Base-by-base conservation (phyloP, 2,329 filamentous ascomycete species). In the Penicillium paneum region DNA sequence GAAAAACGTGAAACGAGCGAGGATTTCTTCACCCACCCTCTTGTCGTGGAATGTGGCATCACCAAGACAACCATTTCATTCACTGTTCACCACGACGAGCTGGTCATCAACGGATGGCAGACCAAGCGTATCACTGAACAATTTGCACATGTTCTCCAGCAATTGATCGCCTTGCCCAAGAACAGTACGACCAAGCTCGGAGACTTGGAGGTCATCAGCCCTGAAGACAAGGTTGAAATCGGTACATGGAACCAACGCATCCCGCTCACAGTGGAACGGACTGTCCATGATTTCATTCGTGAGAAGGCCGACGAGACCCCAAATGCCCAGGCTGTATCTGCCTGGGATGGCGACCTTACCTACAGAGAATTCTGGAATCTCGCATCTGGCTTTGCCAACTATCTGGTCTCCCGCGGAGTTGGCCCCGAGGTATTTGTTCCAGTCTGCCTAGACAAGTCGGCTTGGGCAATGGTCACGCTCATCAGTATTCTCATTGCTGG, bases 11-110 rank as follows among this genome's bases (percentile, higher is more conserved):
- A 81, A 1, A 83, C 82, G 0, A 78, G 81, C 42, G 83, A 86
- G 60, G 77, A 79, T 54, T 80, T 80, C 64, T 79, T 79, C 49
- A 78, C 78, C 1, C 86, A 87, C 64, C 80, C 83, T 1, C 78
- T 88, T 31, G 87, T 88, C 76, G 71, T 88, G 19, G 84, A 87
- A 39, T 88, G 84, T 67, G 84, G 81, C 4, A 71, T 87, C 6
- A 64, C 60, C 0, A 79, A 83, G 34, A 74, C 79, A 2, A 74
- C 77, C 1, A 82, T 87, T 64, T 69, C 81, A 15, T 74, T 85
- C 52, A 85, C 84, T 74, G 83, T 84, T 0, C 85, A 84, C 62
- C 87, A 87, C 62, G 84, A 88, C 63, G 83, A 83, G 21, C 79
- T 80, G n/a, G 78, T 80, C 0, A 79, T 88, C 17, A 74, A 74